Evolutionary conservation across 228 moss, liverwort and hornwort species (phyloP).

Genomic region (Sphagnum fallax): DNA sequence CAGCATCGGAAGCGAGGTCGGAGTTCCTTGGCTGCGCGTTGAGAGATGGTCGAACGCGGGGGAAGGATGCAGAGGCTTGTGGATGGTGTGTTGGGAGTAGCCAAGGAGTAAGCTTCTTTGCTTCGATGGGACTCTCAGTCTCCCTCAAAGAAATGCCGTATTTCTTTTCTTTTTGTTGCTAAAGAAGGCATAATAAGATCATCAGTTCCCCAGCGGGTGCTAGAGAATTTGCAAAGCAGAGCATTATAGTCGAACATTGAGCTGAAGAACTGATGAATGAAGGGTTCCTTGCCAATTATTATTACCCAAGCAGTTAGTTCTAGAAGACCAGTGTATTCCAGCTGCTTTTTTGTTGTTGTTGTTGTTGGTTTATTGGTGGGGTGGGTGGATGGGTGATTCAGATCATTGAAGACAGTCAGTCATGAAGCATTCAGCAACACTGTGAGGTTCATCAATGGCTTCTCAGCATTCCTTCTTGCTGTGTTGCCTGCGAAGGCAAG

Average conservation of each 20-base stretch:
- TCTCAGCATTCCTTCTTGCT: constrained; percentile 74
- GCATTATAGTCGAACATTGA: background rate
- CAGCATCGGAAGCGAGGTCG: too few species aligned
- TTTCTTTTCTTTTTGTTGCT: background rate
- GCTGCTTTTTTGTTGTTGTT: too few species aligned
- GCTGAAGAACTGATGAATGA: background rate
- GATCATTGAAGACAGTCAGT: constrained; percentile 80
- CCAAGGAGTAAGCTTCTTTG: constrained; percentile 66
- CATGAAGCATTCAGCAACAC: constrained; percentile 83
- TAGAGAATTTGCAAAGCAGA: background rate
- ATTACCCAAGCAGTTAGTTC: background rate
- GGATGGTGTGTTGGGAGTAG: constrained; percentile 72
- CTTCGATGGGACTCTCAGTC: too few species aligned
- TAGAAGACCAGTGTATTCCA: background rate
- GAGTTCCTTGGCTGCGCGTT: too few species aligned
- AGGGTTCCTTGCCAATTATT: background rate
- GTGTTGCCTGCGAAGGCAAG: constrained; percentile 68
- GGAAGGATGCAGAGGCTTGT: constrained; percentile 66
- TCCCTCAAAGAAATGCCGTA: background rate
- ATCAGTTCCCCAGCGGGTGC: too few species aligned
- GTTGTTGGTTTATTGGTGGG: too few species aligned
- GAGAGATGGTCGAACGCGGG: too few species aligned
- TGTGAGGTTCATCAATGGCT: constrained; percentile 79
- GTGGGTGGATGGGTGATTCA: constrained; percentile 8
- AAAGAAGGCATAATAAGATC: background rate